Evolutionary conservation across 345 rosid genomes (phyloP).

Genomic region (Eucalyptus tenuipes): DNA sequence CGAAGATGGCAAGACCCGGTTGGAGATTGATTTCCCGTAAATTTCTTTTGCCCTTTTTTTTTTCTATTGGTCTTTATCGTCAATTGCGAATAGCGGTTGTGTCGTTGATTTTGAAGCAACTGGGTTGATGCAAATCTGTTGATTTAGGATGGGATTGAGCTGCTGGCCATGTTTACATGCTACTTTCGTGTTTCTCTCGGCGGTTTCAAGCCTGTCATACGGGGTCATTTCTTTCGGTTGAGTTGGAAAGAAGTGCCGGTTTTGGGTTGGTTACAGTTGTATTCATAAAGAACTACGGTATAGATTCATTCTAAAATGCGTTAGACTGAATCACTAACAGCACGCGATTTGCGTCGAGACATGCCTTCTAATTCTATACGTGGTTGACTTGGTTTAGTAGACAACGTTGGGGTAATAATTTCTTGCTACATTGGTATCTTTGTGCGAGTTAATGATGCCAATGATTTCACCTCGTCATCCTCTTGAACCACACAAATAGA

Average conservation of each 20-base stretch:
- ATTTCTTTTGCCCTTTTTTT: background rate
- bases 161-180: background rate
- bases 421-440: background rate
- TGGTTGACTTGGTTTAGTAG: background rate
- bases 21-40: slow-evolving; percentile 96
- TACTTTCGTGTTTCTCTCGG: background rate
- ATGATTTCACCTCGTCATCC: background rate
- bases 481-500: background rate
- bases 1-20: slow-evolving; percentile 56
- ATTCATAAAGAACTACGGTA: background rate
- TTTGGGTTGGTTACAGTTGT: background rate
- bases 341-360: background rate
- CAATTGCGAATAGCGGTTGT: background rate
- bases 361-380: background rate
- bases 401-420: background rate
- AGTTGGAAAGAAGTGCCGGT: background rate
- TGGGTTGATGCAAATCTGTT: background rate
- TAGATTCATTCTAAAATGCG: background rate
- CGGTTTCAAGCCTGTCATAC: background rate
- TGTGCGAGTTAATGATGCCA: background rate
- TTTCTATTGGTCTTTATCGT: background rate
- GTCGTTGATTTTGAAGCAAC: background rate
- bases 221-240: background rate
- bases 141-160: background rate
- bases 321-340: background rate